A percentile compares a stretch with the other conserved stretches of the same genome.
Conservation (phyloP, 768 basidiomycete genomes). For the Tulasnella sp. region DNA sequence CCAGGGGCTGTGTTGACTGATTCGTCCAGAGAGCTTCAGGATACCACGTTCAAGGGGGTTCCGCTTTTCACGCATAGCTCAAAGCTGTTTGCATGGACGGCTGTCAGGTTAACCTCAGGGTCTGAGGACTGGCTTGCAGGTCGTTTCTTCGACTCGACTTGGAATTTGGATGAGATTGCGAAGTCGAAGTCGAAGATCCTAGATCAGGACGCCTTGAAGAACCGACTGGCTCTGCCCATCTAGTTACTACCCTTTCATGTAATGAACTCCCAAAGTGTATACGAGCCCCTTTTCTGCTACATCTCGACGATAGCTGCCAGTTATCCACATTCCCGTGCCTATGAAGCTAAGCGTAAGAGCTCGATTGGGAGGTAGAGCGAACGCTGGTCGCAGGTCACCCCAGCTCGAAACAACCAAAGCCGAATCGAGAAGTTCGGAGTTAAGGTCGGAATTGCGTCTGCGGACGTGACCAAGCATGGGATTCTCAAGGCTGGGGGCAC, state of each 20-base stretch:
- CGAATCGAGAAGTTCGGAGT: constrained; percentile 39
- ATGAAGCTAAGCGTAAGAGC: no score
- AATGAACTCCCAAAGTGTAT: no score
- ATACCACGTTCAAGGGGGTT: not conserved
- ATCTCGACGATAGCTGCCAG: no score
- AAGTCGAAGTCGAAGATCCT: constrained; percentile 13
- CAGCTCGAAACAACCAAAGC: constrained; percentile 38
- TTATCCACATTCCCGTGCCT: no score
- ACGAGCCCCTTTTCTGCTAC: no score
- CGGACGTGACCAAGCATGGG: constrained; percentile 40
- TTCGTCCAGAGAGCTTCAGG: constrained; percentile 21
- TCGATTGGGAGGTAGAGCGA: constrained; percentile 37
- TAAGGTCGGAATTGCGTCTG: constrained; percentile 22
- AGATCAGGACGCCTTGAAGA: constrained; percentile 29
- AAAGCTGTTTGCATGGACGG: constrained; percentile 7
- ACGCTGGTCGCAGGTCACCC: constrained; percentile 39
- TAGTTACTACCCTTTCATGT: not conserved
- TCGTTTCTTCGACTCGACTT: constrained; percentile 8
- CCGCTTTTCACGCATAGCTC: not conserved
- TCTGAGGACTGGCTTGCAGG: constrained; percentile 25
- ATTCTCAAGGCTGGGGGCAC: constrained; percentile 40
- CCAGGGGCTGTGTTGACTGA: constrained; percentile 37
- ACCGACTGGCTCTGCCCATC: constrained; percentile 24
- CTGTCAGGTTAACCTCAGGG: constrained; percentile 24
- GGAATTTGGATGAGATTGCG: constrained; percentile 28